phyloP scores from a whole-genome alignment of 345 rosid genomes.

The Eucalyptus shirleyi region DNA sequence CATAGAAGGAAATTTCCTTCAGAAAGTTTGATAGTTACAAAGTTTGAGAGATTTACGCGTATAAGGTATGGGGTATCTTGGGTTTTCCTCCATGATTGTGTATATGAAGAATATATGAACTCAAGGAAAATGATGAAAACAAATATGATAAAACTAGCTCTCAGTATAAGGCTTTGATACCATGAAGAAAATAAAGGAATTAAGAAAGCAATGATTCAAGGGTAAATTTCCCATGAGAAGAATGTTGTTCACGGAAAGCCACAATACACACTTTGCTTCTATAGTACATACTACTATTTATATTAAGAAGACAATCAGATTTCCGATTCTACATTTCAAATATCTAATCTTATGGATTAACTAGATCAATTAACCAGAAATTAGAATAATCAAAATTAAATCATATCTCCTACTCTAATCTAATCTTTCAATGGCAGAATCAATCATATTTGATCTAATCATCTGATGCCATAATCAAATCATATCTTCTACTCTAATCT shows the following conservation, averaged over 20 bases:
- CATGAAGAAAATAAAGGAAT: background rate
- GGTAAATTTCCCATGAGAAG: background rate
- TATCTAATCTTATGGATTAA: no score
- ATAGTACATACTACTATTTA: background rate
- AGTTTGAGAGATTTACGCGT: background rate
- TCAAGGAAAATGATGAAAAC: background rate
- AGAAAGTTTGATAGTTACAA: background rate
- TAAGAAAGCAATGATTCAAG: background rate
- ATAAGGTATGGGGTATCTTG: background rate
- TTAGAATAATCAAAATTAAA: no score
- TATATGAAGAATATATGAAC: background rate
- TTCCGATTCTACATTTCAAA: no score
- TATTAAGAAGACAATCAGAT: background rate
- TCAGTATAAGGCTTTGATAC: background rate
- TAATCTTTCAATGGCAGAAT: background rate
- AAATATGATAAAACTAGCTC: background rate
- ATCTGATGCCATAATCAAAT: no score
- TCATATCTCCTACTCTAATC: no score
- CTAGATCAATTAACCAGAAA: no score
- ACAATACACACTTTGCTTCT: background rate
- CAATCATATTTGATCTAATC: no score
- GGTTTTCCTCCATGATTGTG: background rate
- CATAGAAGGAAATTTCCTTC: background rate
- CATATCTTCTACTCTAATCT: background rate
- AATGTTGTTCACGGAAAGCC: background rate